Evolutionary conservation across 371 early-diverging fungal genomes (phyloP).

Genomic region (Mortierella sp.): DNA sequence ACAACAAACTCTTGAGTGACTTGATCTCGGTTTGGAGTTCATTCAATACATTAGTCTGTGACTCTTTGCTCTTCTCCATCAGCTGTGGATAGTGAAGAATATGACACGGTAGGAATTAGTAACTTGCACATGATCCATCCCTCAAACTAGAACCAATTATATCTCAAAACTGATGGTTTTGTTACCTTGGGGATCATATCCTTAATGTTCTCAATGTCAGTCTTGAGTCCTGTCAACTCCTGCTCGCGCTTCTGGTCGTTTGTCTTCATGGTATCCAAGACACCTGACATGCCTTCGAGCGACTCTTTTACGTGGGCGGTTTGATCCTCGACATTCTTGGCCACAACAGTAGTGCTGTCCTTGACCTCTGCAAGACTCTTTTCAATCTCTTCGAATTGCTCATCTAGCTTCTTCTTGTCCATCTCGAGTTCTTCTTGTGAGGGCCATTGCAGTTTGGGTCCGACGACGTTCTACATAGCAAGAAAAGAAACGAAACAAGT

Average conservation of each 20-base stretch:
- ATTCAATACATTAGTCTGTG: slow-evolving; percentile 75
- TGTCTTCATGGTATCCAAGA: slow-evolving; percentile 76
- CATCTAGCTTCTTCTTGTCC: slow-evolving; percentile 80
- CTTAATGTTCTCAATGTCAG: slow-evolving; percentile 84
- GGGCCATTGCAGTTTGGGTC: slow-evolving; percentile 78
- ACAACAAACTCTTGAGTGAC: slow-evolving; percentile 87
- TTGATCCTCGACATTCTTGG: slow-evolving; percentile 75
- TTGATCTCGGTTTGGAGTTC: slow-evolving; percentile 95
- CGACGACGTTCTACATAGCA: slow-evolving; percentile 69
- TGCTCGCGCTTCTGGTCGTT: slow-evolving; percentile 79
- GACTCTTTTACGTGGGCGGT: slow-evolving; percentile 80
- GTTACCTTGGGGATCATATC: slow-evolving; percentile 83
- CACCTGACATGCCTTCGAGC: slow-evolving; percentile 73
- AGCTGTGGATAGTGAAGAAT: slow-evolving; percentile 59
- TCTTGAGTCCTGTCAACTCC: slow-evolving; percentile 78
- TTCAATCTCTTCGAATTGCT: slow-evolving; percentile 79
- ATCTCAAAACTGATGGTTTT: background rate
- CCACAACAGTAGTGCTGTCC: slow-evolving; percentile 65
- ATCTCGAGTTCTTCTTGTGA: slow-evolving; percentile 74
- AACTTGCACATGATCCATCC: background rate
- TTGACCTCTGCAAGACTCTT: slow-evolving; percentile 80
- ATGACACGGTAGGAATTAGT: background rate
- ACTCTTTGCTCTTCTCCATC: slow-evolving; percentile 80
- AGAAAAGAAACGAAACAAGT: slow-evolving; percentile 3
- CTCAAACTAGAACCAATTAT: background rate